Base-by-base conservation (phyloP, 768 basidiomycete species). In the Holtermannia corniformis region DNA sequence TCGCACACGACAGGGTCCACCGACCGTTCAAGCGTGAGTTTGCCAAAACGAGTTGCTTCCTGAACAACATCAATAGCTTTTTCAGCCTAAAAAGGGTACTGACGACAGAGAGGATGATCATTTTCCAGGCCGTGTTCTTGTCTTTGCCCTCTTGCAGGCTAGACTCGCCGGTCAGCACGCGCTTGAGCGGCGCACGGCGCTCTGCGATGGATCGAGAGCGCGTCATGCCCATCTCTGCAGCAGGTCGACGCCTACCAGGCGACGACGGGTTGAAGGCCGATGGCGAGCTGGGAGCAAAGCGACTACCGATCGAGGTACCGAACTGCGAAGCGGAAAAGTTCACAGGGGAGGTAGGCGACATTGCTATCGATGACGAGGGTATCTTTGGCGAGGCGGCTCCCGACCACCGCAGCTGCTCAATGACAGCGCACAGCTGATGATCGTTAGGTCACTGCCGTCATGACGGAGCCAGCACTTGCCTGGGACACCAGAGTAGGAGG, bases 71-170 rank as follows among this genome's bases (percentile, higher is more conserved):
- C 28, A 5, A 22, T 7, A 44, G 7, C 43, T n/a, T 12, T 5
- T 44, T 10, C 19, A 21, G 11, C 45, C n/a, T n/a, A n/a, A n/a
- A n/a, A n/a, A n/a, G n/a, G n/a, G n/a, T 12, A 55, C 49, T 4
- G 3, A 46, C 42, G 2, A 55, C 49, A 4, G 52, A 53, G 14
- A 65, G 59, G 50, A 70, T 70, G 49, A 70, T 67, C 55, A 62
- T 47, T 47, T 66, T 67, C 72, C 68, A 71, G n/a, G 64, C 63
- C 0, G 59, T 56, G 51, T 73, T 72, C 51, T 68, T 68, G 44
- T 73, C 72, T 47, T 69, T 70, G 7, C 63, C 68, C n/a, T 65
- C 67, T 46, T 64, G 61, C 41, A 67, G 45, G 2, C 60, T 61
- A 11, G 58, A 62, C 47, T 73, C 72, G 20, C 66, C 68, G 1